Base-by-base conservation (phyloP, 2,329 filamentous ascomycete genomes). In the Pseudocercospora eumusae region DNA sequence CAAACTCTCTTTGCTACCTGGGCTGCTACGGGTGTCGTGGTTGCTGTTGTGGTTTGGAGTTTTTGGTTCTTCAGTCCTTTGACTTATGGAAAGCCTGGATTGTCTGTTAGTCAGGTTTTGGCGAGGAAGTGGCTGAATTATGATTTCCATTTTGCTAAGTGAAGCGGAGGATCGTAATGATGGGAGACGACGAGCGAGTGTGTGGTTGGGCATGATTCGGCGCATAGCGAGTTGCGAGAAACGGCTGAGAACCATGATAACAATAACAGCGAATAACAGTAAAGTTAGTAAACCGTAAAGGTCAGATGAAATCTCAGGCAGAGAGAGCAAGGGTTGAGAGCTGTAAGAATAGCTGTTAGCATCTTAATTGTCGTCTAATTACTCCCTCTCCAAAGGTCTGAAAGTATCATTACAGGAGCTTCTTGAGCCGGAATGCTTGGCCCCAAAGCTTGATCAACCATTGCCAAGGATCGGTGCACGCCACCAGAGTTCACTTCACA, bases 61-160 rank as follows among this genome's bases (percentile, higher is more conserved):
- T 98, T 95, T 86, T 89, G 88, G 77, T 98, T 91, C 84, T 99
- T 96, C 82, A 85, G 96, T 66, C 95, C 95, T 20, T 81, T 99
- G 73, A 99, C 95, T 1, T 99, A 99, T 76, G 95, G 95, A 58
- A 93, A 91, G 75, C 95, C 95, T 4, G 93, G 93, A 33, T 83
- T 99, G 72, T 86, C 83, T 60, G 88, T 96, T 18, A 86, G 88
- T 11, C 83, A 92, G 75, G 90, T 99, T 28, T 79, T 89, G 66
- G 84, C 88, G 66, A 88, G 95, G 77, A 97, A 97, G 83, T 98
- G 93, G 93, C 83, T 99, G 68, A 90, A 91, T 67, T 99, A 98
- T 76, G 95, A 99, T 76, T 83, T 99, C 75, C 95, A 99, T 81
- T 99, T 99, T 81, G 95, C 95, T 63, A 99, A 99, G 86, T 99